Evolutionary conservation across 1,284 basidiomycete genomes (phyloP).

Genomic region (Irpex lacteus): DNA sequence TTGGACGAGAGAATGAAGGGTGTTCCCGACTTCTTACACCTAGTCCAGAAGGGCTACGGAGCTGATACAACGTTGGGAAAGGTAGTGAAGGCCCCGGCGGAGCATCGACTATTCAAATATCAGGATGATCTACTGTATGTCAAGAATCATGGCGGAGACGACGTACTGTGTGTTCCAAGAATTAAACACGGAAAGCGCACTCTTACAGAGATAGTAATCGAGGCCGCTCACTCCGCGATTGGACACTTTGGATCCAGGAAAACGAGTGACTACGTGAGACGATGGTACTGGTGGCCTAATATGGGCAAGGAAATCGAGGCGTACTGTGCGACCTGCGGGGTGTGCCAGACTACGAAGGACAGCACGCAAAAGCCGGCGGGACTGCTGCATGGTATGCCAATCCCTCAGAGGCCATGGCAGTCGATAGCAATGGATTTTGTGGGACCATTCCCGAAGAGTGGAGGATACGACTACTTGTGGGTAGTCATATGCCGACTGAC

Average conservation of each 20-base stretch:
- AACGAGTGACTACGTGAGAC: conserved; percentile 25
- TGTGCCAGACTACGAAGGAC: conserved; percentile 25
- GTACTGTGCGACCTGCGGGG: conserved; percentile 25
- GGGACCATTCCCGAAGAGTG: conserved; percentile 32
- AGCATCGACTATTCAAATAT: too few species aligned
- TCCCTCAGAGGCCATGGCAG: conserved; percentile 27
- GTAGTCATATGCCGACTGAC: too few species aligned
- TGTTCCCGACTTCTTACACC: too few species aligned
- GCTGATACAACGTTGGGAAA: too few species aligned
- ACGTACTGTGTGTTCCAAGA: conserved; percentile 23
- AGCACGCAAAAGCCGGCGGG: conserved; percentile 22
- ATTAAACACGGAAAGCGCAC: conserved; percentile 13
- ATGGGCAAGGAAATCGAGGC: conserved; percentile 21
- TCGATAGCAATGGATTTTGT: conserved; percentile 37
- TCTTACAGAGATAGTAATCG: conserved; percentile 23
- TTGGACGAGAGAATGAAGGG: too few species aligned
- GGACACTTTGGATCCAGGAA: conserved; percentile 29
- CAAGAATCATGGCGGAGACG: background rate
- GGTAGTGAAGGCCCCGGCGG: too few species aligned
- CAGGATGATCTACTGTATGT: background rate
- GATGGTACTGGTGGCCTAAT: conserved; percentile 29
- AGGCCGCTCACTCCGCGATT: conserved; percentile 27
- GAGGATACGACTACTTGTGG: conserved; percentile 17
- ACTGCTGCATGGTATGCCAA: conserved; percentile 21
- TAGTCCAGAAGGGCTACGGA: too few species aligned